Base-by-base conservation (phyloP, 257 asterid species). In the Ophiorrhiza pumila region DNA sequence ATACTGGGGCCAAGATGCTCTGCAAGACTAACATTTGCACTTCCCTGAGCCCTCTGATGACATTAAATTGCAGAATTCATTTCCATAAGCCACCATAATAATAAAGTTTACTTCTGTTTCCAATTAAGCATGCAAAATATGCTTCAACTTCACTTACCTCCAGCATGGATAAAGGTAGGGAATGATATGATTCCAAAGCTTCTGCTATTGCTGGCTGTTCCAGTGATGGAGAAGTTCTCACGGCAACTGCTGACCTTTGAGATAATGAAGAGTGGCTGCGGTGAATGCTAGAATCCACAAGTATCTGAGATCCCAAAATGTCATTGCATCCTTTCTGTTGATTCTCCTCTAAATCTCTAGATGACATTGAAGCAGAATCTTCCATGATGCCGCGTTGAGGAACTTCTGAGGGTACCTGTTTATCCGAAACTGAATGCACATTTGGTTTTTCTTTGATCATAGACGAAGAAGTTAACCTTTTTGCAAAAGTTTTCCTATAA, bases 221-320 rank as follows among this genome's bases (percentile, higher is more conserved):
- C 23, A 68, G 74, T 0, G 79, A 77, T 80, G 96, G 88, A 15
- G 91, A 83, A 31, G 79, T 74, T 76, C 88, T 83, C 74, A 90
- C 83, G 45, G 91, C 87, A 72, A 60, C 78, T 37, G 90, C 89
- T 23, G 96, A 89, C 64, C 80, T 81, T 9, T 84, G 95, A 56
- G 99, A 94, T 17, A 90, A 80, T 0, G 99, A 91, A 5, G 98
- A 94, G 17, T 91, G 96, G 81, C 90, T 87, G 50, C 95, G 82
- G 76, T 73, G 82, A 64, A 88, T 83, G 23, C 91, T 87, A 25
- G 85, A 82, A 62, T 88, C 94, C 2, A 80, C 65, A 66, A 86
- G 71, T 25, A 76, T 53, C 67, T 82, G 93, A 22, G 85, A 74
- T 43, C 85, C 90, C 20, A 79, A 39, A 70, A 78, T 58, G 55